Base-by-base conservation (phyloP, 164 flowering plant species). In the Warburgia ugandensis region DNA sequence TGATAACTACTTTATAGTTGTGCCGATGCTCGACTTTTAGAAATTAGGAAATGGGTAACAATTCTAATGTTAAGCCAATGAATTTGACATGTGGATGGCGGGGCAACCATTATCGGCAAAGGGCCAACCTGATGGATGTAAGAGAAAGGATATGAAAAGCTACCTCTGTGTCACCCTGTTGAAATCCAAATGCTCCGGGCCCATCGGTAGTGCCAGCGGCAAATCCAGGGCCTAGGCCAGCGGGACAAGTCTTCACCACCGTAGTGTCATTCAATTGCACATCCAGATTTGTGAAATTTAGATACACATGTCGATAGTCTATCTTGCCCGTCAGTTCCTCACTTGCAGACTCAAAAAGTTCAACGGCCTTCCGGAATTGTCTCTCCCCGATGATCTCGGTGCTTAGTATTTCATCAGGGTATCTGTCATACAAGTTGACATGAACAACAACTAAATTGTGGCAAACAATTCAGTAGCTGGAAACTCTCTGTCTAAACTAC, bases 201-300 rank as follows among this genome's bases (percentile, higher is more conserved):
- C 87, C 87, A 67, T 81, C 83, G 2, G 87, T 76, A 10, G 87
- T 81, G 22, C 87, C 87, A 1, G 87, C 87, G 0, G 87, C 84
- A 54, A 81, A 81, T 41, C 77, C 84, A 1, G 77, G 76, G 1
- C 87, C 87, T 5, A 81, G 65, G 1, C 78, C 87, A 0, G 84
- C 84, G 1, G 87, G 84, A 45, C 87, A 81, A 2, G 87, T 78
- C 59, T 44, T 67, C 17, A 60, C 78, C 0, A 47, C 56, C 3
- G 17, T 32, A 29, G 64, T 62, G n/a, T 59, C 62, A 2, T 60
- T 72, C 36, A 65, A 57, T 22, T 54, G 60, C n/a, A 81, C 80
- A 30, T 68, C 55, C n/a, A 81, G 61, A 26, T 77, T 55, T 13
- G 84, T 72, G 36, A 78, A 67, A 46, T 81, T 72, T 27, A 81